Base-by-base conservation (phyloP, 2,329 filamentous ascomycete species). In the Reticulascus tulasneorum region DNA sequence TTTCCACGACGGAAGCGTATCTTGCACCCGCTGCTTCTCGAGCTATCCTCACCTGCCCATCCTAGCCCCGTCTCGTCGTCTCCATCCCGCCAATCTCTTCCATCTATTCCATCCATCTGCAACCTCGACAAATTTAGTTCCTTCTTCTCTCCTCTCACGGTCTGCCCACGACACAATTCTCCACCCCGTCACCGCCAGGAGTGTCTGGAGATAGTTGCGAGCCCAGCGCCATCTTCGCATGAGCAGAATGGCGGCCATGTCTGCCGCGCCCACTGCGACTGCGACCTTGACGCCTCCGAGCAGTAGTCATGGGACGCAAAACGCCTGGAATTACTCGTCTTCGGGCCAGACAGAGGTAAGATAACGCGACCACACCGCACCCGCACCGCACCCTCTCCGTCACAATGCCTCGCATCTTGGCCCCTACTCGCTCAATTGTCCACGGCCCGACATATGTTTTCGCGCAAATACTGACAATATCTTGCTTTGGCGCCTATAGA, bases 221-320 rank as follows among this genome's bases (percentile, higher is more conserved):
- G 15, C 26, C 40, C 40, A 42, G 40, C 37, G n/a, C n/a, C n/a
- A n/a, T 40, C 40, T 40, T 37, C 40, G 36, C 37, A 38, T 44
- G 34, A 43, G 44, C 35, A 44, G 40, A 45, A 77, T 77, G 74
- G 67, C 73, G 50, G 64, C 70, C 53, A 67, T 77, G 56, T 71
- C 73, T 47, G 59, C 71, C 47, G 62, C 61, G 47, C 66, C 67
- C 43, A 66, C 66, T 44, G 62, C 68, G 33, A 62, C 68, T 42
- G 64, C 69, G 37, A 60, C 63, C 29, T 57, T 77, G 41, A 68
- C 66, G 43, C 67, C 70, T 38, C 64, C 71, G 12, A 63, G 62
- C 46, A 73, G 67, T 51, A 66, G 65, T 37, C 66, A 76, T 51
- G 72, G 63, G 29, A 62, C 71, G 29, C 62, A 59, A 24, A 59